Percentiles rank a stretch among this genome's conserved stretches.
These are phyloP conservation scores for Diaporthe sp. DNA, from an alignment of 2,329 filamentous ascomycete genomes.

Conservation along the genomic window DNA sequence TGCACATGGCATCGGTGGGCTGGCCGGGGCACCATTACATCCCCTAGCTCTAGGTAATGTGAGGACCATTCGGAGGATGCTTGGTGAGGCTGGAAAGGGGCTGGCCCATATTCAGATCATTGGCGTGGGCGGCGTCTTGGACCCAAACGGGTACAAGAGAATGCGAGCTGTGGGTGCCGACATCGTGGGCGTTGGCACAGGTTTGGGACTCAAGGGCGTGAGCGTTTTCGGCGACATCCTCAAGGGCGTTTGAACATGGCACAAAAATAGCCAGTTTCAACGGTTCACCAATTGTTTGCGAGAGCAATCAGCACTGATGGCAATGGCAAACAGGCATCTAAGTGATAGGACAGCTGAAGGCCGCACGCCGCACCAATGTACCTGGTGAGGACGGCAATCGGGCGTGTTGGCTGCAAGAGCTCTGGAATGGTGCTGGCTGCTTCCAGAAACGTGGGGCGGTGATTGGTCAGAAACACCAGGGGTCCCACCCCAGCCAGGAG, in stretches of 20 bases:
- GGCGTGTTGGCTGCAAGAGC: neutral
- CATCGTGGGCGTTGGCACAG: constrained; percentile 78
- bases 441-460: neutral
- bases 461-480: constrained; percentile 18
- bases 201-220: constrained; percentile 74
- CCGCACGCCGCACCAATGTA: neutral
- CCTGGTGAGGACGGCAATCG: neutral
- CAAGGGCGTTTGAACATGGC: constrained; percentile 28
- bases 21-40: constrained; percentile 80
- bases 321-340: neutral
- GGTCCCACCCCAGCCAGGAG: constrained; percentile 32
- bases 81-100: constrained; percentile 62
- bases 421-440: constrained; percentile 9
- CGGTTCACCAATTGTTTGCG: neutral
- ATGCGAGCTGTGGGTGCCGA: constrained; percentile 77
- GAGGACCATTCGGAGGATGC: constrained; percentile 70
- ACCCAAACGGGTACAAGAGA: constrained; percentile 71
- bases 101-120: constrained; percentile 73
- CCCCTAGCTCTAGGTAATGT: constrained; percentile 83
- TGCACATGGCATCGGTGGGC: constrained; percentile 73
- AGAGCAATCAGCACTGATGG: neutral
- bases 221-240: constrained; percentile 72
- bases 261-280: neutral
- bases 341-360: neutral
- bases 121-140: constrained; percentile 80